phyloP scores from a whole-genome alignment of 2,329 filamentous ascomycete genomes.

The Pyricularia pennisetigena region DNA sequence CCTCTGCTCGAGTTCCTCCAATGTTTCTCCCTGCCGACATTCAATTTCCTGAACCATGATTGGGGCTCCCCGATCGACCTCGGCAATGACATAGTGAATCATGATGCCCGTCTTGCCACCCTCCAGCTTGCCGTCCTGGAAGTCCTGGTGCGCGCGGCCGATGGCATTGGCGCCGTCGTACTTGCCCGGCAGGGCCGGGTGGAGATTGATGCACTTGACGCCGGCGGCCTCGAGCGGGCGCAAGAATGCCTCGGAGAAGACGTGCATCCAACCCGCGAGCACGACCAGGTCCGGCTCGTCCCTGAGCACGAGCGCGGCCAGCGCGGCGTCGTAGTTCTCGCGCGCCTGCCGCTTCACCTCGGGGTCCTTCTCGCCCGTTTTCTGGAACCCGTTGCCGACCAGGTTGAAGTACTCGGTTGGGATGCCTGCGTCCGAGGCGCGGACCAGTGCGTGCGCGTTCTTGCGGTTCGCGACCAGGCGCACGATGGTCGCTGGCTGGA shows the following conservation, averaged over 20 bases:
- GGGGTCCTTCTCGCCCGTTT: slow-evolving; percentile 50
- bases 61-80: slow-evolving; percentile 72
- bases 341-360: slow-evolving; percentile 45
- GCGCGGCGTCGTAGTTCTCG: slow-evolving; percentile 61
- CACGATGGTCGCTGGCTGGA: slow-evolving; percentile 32
- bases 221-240: slow-evolving; percentile 51
- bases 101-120: slow-evolving; percentile 72
- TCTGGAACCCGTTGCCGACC: slow-evolving; percentile 55
- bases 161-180: slow-evolving; percentile 75
- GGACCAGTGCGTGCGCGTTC: slow-evolving; percentile 32
- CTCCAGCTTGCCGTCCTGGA: slow-evolving; percentile 51
- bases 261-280: slow-evolving; percentile 82
- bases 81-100: slow-evolving; percentile 73
- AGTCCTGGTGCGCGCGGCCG: slow-evolving; percentile 65
- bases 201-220: slow-evolving; percentile 70
- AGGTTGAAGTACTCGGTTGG: slow-evolving; percentile 77
- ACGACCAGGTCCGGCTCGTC: slow-evolving; percentile 66
- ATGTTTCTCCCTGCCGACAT: slow-evolving; percentile 49
- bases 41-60: slow-evolving; percentile 63
- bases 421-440: slow-evolving; percentile 43
- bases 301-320: slow-evolving; percentile 57
- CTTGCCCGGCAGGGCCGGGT: slow-evolving; percentile 63
- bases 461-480: slow-evolving; percentile 37
- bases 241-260: slow-evolving; percentile 62
- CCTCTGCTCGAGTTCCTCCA: slow-evolving; percentile 58